Conservation (phyloP, 257 asterid genomes). For the Datura wrightii region DNA sequence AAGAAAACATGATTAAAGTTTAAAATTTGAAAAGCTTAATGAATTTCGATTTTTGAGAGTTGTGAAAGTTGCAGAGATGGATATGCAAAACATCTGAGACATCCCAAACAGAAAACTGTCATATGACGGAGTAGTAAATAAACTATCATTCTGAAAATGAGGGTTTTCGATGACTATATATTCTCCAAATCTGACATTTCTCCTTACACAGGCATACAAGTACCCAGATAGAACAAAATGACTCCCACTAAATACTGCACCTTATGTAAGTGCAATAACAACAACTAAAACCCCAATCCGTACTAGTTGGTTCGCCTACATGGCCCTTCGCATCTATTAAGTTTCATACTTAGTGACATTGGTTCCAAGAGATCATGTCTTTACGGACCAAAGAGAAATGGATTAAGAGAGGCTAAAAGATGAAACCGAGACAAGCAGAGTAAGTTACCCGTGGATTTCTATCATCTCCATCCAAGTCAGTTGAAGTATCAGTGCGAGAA, state of each 20-base stretch:
- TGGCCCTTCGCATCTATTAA: background rate
- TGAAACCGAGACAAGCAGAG: conserved; percentile 14
- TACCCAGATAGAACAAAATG: background rate
- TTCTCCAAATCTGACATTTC: background rate
- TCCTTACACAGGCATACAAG: background rate
- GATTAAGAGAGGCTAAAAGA: background rate
- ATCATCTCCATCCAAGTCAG: conserved; percentile 80
- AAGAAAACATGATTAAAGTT: background rate
- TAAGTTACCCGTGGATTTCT: conserved; percentile 60
- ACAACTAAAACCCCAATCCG: background rate
- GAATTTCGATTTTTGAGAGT: background rate
- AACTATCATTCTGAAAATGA: background rate
- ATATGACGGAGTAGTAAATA: conserved; percentile 3
- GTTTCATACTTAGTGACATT: background rate
- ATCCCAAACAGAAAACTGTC: background rate
- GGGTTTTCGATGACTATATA: background rate
- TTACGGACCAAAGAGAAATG: background rate
- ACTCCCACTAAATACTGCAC: background rate
- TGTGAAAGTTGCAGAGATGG: conserved; percentile 10
- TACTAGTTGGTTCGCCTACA: background rate
- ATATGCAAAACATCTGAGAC: background rate
- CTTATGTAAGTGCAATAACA: background rate
- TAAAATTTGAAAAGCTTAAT: background rate
- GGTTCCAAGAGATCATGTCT: background rate
- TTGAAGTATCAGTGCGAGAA: conserved; percentile 81